Conservation (phyloP, 139 green algal genomes). For the Micractinium conductrix region DNA sequence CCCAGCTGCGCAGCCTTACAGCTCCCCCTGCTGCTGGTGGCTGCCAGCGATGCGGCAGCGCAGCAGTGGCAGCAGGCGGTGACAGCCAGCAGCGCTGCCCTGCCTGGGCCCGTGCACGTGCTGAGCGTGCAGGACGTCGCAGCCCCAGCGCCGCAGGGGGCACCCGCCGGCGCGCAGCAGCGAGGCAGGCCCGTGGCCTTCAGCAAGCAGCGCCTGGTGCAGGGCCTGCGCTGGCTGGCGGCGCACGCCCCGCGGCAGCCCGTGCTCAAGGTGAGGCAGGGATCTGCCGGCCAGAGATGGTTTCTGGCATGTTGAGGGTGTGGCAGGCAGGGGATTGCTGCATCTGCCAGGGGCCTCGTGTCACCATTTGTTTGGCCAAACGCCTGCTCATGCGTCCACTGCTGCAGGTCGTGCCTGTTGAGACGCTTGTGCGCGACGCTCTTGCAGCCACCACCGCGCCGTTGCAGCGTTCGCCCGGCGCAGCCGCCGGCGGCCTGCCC, state of each 20-base stretch:
- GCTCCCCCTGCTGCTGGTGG: constrained; percentile 28
- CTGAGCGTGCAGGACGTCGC: constrained; percentile 6
- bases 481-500: background rate
- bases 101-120: background rate
- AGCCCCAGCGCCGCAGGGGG: background rate
- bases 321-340: no score
- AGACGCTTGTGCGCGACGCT: background rate
- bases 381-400: no score
- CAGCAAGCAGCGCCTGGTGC: constrained; percentile 1
- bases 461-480: background rate
- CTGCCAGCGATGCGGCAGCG: background rate
- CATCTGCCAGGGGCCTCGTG: no score
- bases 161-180: background rate
- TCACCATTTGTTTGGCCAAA: no score
- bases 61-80: constrained; percentile 20
- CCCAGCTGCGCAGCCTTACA: background rate
- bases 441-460: background rate
- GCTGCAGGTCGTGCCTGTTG: constrained; percentile 14
- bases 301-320: background rate
- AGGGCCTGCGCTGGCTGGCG: constrained; percentile 40
- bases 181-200: background rate
- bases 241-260: constrained; percentile 27
- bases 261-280: background rate
- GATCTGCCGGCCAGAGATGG: no score
- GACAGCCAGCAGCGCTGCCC: background rate